phyloP scores from a whole-genome alignment of 805 yeast species.

The Saccharomyces cerevisiae region DNA sequence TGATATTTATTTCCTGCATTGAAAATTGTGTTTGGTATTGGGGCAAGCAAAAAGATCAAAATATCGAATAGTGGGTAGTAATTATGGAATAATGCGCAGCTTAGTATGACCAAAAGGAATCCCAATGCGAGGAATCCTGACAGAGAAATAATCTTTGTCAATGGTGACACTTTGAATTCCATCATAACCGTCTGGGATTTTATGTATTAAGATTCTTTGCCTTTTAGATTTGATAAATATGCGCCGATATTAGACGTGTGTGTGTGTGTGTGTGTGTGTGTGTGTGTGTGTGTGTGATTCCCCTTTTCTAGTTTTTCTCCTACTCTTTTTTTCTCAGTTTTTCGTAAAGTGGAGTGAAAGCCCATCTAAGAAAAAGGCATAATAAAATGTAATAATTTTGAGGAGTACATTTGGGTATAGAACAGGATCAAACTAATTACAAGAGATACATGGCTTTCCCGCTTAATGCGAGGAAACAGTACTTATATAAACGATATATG shows the following conservation, averaged over 20 bases:
- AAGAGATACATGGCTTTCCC: not conserved
- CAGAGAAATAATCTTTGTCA: constrained; percentile 29
- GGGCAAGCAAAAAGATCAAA: constrained; percentile 60
- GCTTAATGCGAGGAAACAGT: not conserved
- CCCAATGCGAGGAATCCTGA: constrained; percentile 69
- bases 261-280: too few relatives aligned
- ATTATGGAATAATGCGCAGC: constrained; percentile 80
- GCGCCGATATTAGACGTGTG: not conserved
- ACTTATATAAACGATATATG: constrained; percentile 1
- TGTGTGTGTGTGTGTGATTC: not conserved
- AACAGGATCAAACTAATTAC: not conserved
- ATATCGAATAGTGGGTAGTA: constrained; percentile 83
- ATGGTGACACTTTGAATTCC: constrained; percentile 29
- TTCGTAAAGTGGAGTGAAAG: not conserved
- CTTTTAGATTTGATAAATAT: not conserved
- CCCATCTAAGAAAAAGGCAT: not conserved
- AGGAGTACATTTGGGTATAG: not conserved
- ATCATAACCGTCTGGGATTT: constrained; percentile 3
- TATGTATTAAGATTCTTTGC: not conserved
- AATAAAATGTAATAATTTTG: not conserved
- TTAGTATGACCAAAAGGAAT: constrained; percentile 75
- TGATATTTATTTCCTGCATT: constrained; percentile 31
- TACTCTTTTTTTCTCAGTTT: not conserved
- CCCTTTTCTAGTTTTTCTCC: not conserved
- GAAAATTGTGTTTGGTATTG: constrained; percentile 59